Percentiles rank a stretch among this genome's conserved stretches.
Conservation (phyloP, 2,329 filamentous ascomycete species). For the Diaporthe velutina region DNA sequence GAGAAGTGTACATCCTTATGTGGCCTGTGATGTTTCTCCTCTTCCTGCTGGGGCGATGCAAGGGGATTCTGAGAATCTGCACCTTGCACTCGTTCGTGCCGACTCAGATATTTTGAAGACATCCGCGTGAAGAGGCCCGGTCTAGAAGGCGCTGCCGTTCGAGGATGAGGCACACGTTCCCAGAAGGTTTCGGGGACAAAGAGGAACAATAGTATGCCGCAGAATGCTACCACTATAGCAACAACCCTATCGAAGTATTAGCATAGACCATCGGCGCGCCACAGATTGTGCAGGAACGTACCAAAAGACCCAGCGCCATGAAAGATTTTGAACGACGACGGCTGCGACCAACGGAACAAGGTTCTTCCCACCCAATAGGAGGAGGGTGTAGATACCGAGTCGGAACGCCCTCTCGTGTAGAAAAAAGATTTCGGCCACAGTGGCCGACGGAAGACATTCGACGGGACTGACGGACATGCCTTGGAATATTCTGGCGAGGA, state of each 20-base stretch:
- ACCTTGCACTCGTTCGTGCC: background rate
- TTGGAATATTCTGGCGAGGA: conserved; percentile 87
- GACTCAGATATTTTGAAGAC: conserved; percentile 55
- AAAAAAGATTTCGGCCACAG: conserved; percentile 96
- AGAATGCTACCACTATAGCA: conserved; percentile 81
- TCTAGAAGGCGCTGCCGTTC: conserved; percentile 51
- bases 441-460: conserved; percentile 92
- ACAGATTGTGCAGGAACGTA: conserved; percentile 52
- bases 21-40: conserved; percentile 36
- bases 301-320: conserved; percentile 95
- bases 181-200: conserved; percentile 97
- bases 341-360: conserved; percentile 89
- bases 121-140: conserved; percentile 59
- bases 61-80: background rate
- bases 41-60: conserved; percentile 16
- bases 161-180: conserved; percentile 79
- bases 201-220: conserved; percentile 80
- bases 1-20: conserved; percentile 42
- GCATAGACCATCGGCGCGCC: too few species aligned
- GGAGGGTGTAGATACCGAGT: conserved; percentile 90
- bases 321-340: conserved; percentile 80
- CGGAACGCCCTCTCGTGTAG: conserved; percentile 90
- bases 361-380: conserved; percentile 93
- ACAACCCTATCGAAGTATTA: conserved; percentile 72
- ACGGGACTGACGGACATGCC: conserved; percentile 90